phyloP scores from a whole-genome alignment of 495 filamentous ascomycete species.

The Aeminium ludgeri region DNA sequence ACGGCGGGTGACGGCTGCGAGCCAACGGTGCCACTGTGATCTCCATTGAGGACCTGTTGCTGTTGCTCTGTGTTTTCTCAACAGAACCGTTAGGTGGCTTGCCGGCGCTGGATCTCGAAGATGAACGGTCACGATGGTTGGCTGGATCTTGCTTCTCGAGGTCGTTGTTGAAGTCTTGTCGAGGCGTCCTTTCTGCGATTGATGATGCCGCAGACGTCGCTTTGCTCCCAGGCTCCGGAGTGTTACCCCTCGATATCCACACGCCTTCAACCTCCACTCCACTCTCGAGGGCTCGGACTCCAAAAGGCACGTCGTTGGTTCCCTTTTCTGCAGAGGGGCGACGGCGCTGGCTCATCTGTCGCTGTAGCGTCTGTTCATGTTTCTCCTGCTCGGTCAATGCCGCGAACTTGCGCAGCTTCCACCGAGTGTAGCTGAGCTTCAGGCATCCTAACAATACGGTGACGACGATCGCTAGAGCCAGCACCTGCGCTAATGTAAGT shows the following conservation, averaged over 20 bases:
- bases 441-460: conserved; percentile 31
- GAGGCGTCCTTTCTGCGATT: conserved; percentile 14
- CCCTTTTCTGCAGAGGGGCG: conserved; percentile 17
- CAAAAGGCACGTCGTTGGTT: conserved; percentile 60
- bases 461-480: conserved; percentile 23
- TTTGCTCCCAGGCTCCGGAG: conserved; percentile 30
- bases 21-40: background rate
- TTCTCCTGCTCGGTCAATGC: conserved; percentile 43
- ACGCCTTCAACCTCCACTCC: conserved; percentile 79
- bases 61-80: too few species aligned
- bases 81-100: conserved; percentile 3
- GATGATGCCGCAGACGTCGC: conserved; percentile 11
- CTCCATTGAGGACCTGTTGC: conserved; percentile 1
- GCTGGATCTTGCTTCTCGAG: conserved; percentile 4
- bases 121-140: background rate
- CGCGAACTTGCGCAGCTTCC: conserved; percentile 46
- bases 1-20: conserved; percentile 8
- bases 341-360: conserved; percentile 16
- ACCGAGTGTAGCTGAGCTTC: conserved; percentile 47
- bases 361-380: conserved; percentile 31
- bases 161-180: background rate
- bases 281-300: conserved; percentile 71
- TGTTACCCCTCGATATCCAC: conserved; percentile 58
- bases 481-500: conserved; percentile 11
- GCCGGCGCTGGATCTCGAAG: conserved; percentile 13